Conservation (phyloP, 495 filamentous ascomycete species). For the Neurospora sublineolata region DNA sequence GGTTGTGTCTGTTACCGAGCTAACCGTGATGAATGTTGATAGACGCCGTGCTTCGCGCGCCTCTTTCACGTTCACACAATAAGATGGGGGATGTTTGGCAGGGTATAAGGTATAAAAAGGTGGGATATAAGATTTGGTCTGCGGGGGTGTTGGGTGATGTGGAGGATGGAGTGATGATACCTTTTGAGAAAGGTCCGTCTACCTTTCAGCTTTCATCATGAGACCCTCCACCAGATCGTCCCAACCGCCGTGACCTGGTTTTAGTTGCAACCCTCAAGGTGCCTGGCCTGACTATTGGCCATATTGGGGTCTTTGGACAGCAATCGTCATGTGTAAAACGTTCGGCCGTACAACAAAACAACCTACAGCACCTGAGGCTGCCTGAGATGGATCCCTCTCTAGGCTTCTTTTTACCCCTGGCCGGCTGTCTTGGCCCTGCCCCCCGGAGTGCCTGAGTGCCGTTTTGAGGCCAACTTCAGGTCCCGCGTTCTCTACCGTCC, state of each 20-base stretch:
- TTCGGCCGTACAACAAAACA: background rate
- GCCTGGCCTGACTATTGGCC: background rate
- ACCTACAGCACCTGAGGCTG: background rate
- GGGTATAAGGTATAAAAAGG: background rate
- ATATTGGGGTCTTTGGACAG: background rate
- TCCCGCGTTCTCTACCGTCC: background rate
- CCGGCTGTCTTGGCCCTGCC: background rate
- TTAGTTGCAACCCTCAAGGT: background rate
- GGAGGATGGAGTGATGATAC: background rate
- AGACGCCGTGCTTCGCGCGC: background rate
- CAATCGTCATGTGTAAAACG: background rate
- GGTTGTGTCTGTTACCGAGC: background rate
- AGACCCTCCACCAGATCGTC: background rate
- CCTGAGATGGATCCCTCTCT: background rate
- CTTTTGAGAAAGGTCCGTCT: background rate
- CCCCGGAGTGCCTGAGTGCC: background rate
- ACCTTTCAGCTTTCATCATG: background rate
- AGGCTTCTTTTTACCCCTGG: background rate
- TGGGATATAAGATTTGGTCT: background rate
- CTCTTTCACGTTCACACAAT: background rate
- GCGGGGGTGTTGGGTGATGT: background rate
- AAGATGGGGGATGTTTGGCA: background rate
- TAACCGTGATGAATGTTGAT: background rate
- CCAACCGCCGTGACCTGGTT: background rate
- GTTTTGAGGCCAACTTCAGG: background rate